Conservation (phyloP, 768 basidiomycete species). For the Udeniomyces megalosporus region DNA sequence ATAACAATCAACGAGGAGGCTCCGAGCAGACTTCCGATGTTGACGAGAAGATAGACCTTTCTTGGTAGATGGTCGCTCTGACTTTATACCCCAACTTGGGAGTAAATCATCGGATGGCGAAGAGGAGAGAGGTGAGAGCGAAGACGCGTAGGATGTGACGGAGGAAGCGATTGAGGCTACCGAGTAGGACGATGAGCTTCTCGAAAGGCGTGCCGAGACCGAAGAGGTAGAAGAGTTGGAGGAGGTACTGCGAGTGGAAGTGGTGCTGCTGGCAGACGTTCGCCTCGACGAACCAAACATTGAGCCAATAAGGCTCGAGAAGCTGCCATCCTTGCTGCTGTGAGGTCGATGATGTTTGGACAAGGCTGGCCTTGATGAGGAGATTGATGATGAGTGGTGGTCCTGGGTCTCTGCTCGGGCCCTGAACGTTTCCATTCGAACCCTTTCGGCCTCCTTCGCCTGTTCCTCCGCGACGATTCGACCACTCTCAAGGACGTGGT, state of each 20-base stretch:
- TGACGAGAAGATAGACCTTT: slow-evolving; percentile 18
- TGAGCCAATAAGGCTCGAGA: too few species aligned
- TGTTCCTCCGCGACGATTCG: neutral
- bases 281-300: too few species aligned
- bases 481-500: slow-evolving; percentile 12
- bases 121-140: too few species aligned
- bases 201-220: too few species aligned
- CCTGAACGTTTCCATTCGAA: neutral
- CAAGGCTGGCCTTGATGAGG: too few species aligned
- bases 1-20: slow-evolving; percentile 30
- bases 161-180: slow-evolving; percentile 6
- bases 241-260: too few species aligned
- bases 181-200: neutral
- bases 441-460: neutral
- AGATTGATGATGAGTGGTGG: too few species aligned
- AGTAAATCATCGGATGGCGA: slow-evolving; percentile 25
- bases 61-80: neutral
- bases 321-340: too few species aligned
- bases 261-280: too few species aligned
- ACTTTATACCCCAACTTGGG: neutral
- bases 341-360: too few species aligned
- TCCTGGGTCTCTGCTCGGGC: neutral
- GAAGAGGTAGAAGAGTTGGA: neutral
- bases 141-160: slow-evolving; percentile 21
- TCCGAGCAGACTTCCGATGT: slow-evolving; percentile 29